Evolutionary conservation across 2,329 filamentous ascomycete genomes (phyloP).

Genomic region (Penicillium sp.): DNA sequence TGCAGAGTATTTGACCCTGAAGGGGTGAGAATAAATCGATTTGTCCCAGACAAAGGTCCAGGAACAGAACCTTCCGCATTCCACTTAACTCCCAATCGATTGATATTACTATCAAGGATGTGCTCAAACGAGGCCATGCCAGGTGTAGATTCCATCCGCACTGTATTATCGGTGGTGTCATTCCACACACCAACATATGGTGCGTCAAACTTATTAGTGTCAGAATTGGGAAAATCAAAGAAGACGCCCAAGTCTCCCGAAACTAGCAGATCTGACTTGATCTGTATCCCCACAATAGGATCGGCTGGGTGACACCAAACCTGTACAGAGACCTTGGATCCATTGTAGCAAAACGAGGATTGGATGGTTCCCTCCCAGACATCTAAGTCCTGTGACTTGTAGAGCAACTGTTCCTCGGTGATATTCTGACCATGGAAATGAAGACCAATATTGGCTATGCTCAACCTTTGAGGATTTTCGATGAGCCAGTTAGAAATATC

Average conservation of each 20-base stretch:
- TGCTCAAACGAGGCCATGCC: conserved; percentile 2
- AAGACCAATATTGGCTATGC: conserved; percentile 52
- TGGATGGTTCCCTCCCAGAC: conserved; percentile 2
- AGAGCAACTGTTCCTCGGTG: conserved; percentile 40
- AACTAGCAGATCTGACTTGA: conserved; percentile 45
- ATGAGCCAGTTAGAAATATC: conserved; percentile 56
- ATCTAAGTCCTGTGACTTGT: conserved; percentile 3
- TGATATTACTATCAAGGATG: not conserved
- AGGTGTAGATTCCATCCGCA: not conserved
- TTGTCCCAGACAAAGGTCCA: not conserved
- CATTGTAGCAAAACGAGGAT: conserved; percentile 4
- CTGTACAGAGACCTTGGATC: conserved; percentile 2
- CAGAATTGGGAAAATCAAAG: conserved; percentile 55
- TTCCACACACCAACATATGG: conserved; percentile 57
- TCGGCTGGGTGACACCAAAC: conserved; percentile 2
- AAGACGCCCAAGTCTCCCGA: conserved; percentile 47
- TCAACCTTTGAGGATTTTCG: conserved; percentile 55
- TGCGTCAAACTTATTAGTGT: conserved; percentile 54
- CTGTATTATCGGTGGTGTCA: conserved; percentile 38
- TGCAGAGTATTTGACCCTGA: not conserved
- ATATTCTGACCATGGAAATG: conserved; percentile 44
- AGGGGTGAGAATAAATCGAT: not conserved
- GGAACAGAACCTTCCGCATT: not conserved
- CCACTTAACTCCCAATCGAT: not conserved
- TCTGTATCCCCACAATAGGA: conserved; percentile 1